Conservation (phyloP, 805 yeast genomes). For the Saturnispora zaruensis region DNA sequence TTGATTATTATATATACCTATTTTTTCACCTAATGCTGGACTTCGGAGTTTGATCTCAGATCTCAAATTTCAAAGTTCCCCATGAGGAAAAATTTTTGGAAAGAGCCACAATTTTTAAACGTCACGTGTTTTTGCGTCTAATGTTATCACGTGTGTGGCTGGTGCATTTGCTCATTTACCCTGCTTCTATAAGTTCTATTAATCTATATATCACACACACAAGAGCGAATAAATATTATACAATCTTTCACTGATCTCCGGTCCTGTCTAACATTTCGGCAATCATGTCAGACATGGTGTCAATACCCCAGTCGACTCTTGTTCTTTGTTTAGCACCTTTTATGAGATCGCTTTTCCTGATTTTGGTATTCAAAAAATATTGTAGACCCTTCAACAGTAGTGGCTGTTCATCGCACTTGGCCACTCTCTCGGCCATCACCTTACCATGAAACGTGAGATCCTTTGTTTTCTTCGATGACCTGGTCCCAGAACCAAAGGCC, state of each 20-base stretch:
- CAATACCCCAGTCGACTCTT: conserved; percentile 63
- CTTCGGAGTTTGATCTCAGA: conserved; percentile 7
- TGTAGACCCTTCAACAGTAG: conserved; percentile 58
- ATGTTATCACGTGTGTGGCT: background rate
- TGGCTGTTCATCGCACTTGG: conserved; percentile 50
- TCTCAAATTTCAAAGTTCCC: background rate
- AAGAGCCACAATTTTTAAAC: background rate
- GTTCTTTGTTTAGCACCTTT: conserved; percentile 45
- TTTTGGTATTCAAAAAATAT: conserved; percentile 43
- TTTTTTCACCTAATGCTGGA: background rate
- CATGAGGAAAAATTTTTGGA: background rate
- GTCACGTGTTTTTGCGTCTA: background rate
- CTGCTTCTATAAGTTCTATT: background rate
- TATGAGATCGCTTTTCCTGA: conserved; percentile 39
- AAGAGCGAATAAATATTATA: background rate
- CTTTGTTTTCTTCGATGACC: conserved; percentile 20
- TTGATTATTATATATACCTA: background rate
- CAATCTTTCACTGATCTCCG: conserved; percentile 2
- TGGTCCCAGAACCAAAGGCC: conserved; percentile 36
- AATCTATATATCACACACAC: background rate
- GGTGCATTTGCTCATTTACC: background rate
- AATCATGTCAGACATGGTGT: conserved; percentile 43
- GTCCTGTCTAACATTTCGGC: conserved; percentile 27
- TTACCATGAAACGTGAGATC: conserved; percentile 30
- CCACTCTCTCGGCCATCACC: conserved; percentile 28